These are phyloP conservation scores for Penicillium paneum DNA, from an alignment of 2,329 filamentous ascomycete genomes.

Conservation along the genomic window DNA sequence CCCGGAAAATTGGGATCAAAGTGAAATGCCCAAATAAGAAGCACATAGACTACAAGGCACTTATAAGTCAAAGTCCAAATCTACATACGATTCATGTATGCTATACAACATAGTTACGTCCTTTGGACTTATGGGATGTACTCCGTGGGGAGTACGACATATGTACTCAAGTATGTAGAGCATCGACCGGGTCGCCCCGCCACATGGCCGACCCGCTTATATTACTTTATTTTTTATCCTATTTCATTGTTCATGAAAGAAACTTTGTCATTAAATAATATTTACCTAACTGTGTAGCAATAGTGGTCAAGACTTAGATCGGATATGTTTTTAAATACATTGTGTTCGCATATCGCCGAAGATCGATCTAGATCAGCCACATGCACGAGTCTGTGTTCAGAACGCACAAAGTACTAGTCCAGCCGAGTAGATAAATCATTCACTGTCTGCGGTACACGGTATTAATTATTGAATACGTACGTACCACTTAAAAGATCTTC, in stretches of 20 bases:
- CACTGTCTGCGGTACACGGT: rapidly evolving
- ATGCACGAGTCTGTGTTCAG: too few relatives aligned
- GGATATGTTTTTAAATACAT: background rate
- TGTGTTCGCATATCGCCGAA: background rate
- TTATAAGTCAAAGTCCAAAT: background rate
- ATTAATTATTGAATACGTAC: background rate
- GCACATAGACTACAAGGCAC: too few relatives aligned
- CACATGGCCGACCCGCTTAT: background rate
- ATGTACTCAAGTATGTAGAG: too few relatives aligned
- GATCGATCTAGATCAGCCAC: background rate
- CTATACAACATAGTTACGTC: too few relatives aligned
- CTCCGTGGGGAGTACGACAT: too few relatives aligned
- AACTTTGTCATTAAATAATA: background rate
- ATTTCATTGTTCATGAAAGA: background rate
- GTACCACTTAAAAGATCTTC: background rate
- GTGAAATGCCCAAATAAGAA: background rate
- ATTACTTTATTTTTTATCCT: background rate
- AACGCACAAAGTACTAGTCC: background rate
- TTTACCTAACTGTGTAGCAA: too few relatives aligned
- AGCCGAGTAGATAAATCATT: background rate
- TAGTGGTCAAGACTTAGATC: too few relatives aligned
- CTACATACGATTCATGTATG: too few relatives aligned
- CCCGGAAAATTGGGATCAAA: background rate
- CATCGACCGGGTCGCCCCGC: background rate
- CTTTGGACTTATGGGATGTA: too few relatives aligned